Percentiles rank a stretch among this genome's conserved stretches.
Evolutionary conservation across 306 rosid genomes (phyloP).

Genomic region (Cajanus cajan): DNA sequence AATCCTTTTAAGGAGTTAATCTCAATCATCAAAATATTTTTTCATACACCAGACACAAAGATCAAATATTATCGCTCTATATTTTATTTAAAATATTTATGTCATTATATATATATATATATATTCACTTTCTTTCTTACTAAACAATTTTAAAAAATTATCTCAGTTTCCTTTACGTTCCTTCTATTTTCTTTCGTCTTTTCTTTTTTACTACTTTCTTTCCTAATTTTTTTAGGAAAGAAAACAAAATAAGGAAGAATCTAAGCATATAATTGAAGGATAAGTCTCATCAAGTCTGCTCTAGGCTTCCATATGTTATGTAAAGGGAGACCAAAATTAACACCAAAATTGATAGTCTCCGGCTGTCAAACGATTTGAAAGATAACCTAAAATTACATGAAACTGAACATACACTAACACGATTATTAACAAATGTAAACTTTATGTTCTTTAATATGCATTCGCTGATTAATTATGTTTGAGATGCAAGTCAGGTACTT

Average conservation of each 20-base stretch:
- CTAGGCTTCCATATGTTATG: background rate
- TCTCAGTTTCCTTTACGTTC: too few species aligned
- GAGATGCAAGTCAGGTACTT: background rate
- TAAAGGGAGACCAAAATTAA: background rate
- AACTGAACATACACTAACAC: background rate
- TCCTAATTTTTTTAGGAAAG: background rate
- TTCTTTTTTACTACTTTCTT: too few species aligned
- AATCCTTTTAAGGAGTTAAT: too few species aligned
- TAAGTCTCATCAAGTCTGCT: slow-evolving; percentile 7
- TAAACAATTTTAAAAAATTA: too few species aligned
- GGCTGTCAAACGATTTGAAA: slow-evolving; percentile 1
- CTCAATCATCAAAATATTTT: too few species aligned
- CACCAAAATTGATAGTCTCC: background rate
- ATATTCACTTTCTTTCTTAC: too few species aligned
- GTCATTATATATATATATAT: too few species aligned
- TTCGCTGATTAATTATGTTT: background rate
- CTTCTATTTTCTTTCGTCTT: too few species aligned
- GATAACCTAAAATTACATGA: background rate
- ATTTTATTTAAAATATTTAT: too few species aligned
- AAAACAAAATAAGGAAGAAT: background rate
- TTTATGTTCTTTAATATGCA: background rate
- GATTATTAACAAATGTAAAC: background rate
- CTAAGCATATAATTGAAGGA: slow-evolving; percentile 9
- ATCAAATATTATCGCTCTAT: too few species aligned
- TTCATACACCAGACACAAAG: too few species aligned